Percentiles rank a stretch among this genome's conserved stretches.
These are phyloP conservation scores for Populus nigra DNA, from an alignment of 345 rosid species.

Conservation along the genomic window DNA sequence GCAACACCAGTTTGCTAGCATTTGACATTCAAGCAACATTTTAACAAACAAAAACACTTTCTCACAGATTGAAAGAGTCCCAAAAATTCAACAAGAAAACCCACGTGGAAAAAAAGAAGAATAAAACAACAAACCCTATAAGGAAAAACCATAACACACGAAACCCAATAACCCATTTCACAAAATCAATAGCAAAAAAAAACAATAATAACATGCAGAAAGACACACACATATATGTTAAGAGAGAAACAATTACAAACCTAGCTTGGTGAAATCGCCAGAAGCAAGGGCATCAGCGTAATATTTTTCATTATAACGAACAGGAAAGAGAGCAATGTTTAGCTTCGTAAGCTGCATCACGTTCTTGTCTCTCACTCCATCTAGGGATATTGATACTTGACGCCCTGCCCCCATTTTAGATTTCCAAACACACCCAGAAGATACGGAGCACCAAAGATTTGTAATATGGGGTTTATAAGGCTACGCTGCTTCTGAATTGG, in stretches of 20 bases:
- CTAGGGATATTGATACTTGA: conserved; percentile 70
- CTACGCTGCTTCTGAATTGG: neutral
- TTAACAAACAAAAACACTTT: neutral
- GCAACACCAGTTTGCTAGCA: neutral
- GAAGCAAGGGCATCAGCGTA: conserved; percentile 82
- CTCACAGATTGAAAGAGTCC: neutral
- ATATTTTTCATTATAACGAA: conserved; percentile 91
- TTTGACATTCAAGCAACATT: neutral
- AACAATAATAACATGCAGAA: neutral
- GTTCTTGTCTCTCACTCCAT: conserved; percentile 95
- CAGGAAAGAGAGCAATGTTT: conserved; percentile 84
- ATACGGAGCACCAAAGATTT: neutral
- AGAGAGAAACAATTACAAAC: conserved; percentile 29
- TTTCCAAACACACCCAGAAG: neutral
- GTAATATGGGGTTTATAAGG: neutral
- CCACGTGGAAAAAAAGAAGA: neutral
- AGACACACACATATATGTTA: neutral
- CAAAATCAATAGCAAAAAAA: neutral
- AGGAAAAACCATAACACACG: neutral
- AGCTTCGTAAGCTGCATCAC: conserved; percentile 96
- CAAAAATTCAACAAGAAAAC: neutral
- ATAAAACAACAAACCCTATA: neutral
- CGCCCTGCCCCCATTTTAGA: conserved; percentile 71
- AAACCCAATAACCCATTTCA: neutral
- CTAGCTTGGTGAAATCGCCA: conserved; percentile 90